These are phyloP conservation scores for Durotheca rogersii DNA, from an alignment of 495 filamentous ascomycete genomes.

Conservation along the genomic window DNA sequence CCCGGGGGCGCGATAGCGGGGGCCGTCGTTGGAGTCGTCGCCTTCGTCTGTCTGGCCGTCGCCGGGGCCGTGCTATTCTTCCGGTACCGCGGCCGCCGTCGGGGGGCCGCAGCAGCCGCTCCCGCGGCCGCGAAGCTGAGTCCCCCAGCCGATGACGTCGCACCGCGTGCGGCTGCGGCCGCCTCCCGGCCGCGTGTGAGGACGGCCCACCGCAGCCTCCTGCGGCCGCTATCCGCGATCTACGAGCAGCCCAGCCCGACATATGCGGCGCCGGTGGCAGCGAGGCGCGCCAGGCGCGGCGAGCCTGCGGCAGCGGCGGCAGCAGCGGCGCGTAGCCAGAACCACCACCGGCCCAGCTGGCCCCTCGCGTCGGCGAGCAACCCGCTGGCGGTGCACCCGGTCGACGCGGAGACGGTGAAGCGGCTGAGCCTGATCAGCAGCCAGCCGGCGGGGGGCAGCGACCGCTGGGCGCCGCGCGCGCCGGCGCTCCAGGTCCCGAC, in stretches of 20 bases:
- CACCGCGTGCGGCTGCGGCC: slow-evolving; percentile 12
- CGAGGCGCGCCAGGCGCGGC: too few relatives aligned
- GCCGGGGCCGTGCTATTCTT: slow-evolving; percentile 8
- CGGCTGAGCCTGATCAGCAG: slow-evolving; percentile 13
- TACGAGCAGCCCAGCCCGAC: slow-evolving; percentile 19
- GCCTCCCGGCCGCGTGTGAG: slow-evolving; percentile 11
- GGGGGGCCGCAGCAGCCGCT: background rate
- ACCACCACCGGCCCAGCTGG: slow-evolving; percentile 25
- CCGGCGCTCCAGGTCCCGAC: slow-evolving; percentile 1
- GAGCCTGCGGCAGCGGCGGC: too few relatives aligned
- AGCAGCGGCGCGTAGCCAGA: slow-evolving; percentile 8
- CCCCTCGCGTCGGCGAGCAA: slow-evolving; percentile 16
- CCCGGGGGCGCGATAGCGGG: slow-evolving; percentile 25
- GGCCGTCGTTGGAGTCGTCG: slow-evolving; percentile 18
- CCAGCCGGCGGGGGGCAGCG: background rate
- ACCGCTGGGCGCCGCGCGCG: background rate
- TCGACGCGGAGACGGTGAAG: slow-evolving; percentile 20
- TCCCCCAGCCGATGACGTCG: slow-evolving; percentile 1
- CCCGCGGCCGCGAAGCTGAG: background rate
- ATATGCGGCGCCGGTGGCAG: too few relatives aligned
- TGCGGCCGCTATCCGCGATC: slow-evolving; percentile 25
- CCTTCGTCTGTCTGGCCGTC: slow-evolving; percentile 12
- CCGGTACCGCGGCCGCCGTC: slow-evolving; percentile 5
- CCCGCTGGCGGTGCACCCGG: slow-evolving; percentile 22
- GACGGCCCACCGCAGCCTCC: background rate